Evolutionary conservation across 2,329 filamentous ascomycete species (phyloP), one percentile per base, ranked within the genome.

Genomic region (Beauveria sp.): DNA sequence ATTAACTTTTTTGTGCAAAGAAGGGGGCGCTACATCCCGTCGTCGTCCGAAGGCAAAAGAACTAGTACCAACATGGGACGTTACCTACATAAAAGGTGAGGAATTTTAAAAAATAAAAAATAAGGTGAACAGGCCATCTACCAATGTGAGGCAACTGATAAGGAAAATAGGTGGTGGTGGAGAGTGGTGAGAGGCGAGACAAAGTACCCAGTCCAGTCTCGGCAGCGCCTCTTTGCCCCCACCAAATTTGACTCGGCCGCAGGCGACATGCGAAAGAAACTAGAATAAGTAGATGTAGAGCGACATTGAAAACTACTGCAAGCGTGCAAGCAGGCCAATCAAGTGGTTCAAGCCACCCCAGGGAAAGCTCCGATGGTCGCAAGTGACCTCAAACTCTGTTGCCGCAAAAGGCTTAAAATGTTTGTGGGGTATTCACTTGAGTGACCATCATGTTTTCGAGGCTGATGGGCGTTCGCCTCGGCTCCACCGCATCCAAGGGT

Each of bases 351-450:
- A 42, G 46, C 45, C 46, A 26, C 22, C 26, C 24, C 49, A 26
- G 22, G 28, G 45, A 22, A 42, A 38, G n/a, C 59, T 61, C 59
- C 59, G 59, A 61, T 61, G 42, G 51, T 61, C 59, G 59, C 59
- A 54, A 48, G 50, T n/a, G 38, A 38, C 46, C 16, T 26, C 2
- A n/a, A 56, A 56, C 40, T 26, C 14, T 55, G 18, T 50, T 51
- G 24, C 49, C 49, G 9, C 22, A 24, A 16, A 22, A 46, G 10
- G 9, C 45, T 24, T 20, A 12, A 46, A 4, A 20, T 24, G 12
- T 45, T 31, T 56, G 53, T 56, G 53, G 53, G 53, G 53, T 55
- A 22, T 24, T 8, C 31, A n/a, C n/a, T n/a, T n/a, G n/a, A n/a
- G n/a, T n/a, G n/a, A 40, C 40, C 26, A 54, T 40, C 52, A 38